A percentile compares a stretch with the other conserved stretches of the same genome.
phyloP scores from a whole-genome alignment of 257 asterid species.

The Solanum lycopersicoides region DNA sequence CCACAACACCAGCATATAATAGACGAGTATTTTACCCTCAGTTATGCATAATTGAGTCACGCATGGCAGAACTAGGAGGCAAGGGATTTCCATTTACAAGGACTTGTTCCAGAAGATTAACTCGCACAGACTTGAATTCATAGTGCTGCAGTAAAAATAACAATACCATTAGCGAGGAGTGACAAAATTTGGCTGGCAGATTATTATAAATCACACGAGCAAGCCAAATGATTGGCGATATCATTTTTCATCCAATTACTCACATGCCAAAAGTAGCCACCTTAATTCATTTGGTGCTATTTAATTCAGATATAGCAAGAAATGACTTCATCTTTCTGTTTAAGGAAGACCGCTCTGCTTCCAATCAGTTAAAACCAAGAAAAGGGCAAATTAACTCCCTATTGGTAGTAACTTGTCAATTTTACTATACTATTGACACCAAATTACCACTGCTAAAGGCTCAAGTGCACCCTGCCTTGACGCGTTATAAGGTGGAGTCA shows the following conservation, averaged over 20 bases:
- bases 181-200: not conserved
- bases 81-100: too few species aligned
- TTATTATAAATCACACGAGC: not conserved
- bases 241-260: not conserved
- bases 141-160: slow-evolving; percentile 29
- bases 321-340: not conserved
- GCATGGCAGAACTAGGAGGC: slow-evolving; percentile 32
- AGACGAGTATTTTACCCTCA: not conserved
- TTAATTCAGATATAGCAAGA: not conserved
- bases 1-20: not conserved
- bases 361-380: not conserved
- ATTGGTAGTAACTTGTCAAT: not conserved
- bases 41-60: slow-evolving; percentile 26
- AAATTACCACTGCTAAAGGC: not conserved
- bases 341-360: not conserved
- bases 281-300: not conserved
- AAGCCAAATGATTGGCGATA: not conserved
- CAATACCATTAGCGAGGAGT: too few species aligned
- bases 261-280: not conserved
- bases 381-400: not conserved
- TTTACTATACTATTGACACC: not conserved
- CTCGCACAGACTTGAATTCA: slow-evolving; percentile 65
- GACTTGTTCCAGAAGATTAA: slow-evolving; percentile 31
- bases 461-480: not conserved
- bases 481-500: too few species aligned